Base-by-base conservation (phyloP, 139 green algal genomes). In the Klebsormidium nitens region DNA sequence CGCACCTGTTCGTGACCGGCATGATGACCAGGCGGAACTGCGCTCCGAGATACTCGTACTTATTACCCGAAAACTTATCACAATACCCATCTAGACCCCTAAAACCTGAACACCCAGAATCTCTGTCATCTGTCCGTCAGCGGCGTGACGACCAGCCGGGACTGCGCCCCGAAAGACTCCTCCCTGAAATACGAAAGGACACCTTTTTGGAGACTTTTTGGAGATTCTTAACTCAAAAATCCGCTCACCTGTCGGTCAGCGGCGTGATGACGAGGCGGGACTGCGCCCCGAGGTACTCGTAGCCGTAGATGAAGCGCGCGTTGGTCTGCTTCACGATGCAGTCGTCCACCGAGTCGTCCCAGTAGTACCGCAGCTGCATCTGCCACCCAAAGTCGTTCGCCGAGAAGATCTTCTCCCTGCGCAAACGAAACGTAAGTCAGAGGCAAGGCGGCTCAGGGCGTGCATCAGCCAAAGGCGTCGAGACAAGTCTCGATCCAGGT, bases 21-120 rank as follows among this genome's bases (percentile, higher is more conserved):
- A 87, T 95, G 29, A 93, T 83, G 44, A 95, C 89, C 71, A 95
- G 84, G 5, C 89, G 73, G 0, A 78, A 57, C 82, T 93, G 87
- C n/a, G 87, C 86, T 1, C 89, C 89, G 36, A 95, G 83, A 81
- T 95, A 95, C 84, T 95, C 89, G 78, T 92, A n/a, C n/a, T n/a
- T n/a, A n/a, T n/a, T n/a, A n/a, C n/a, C n/a, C n/a, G n/a, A n/a
- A n/a, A n/a, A n/a, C n/a, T n/a, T n/a, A n/a, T n/a, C n/a, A n/a
- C n/a, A n/a, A n/a, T n/a, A n/a, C n/a, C n/a, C n/a, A n/a, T n/a
- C n/a, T n/a, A n/a, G n/a, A n/a, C n/a, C n/a, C n/a, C n/a, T n/a
- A n/a, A n/a, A n/a, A n/a, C n/a, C n/a, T n/a, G n/a, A n/a, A n/a
- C n/a, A n/a, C n/a, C n/a, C n/a, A n/a, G n/a, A n/a, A n/a, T n/a